phyloP scores from a whole-genome alignment of 177 flowering plant species.

The Vitis hybrid region DNA sequence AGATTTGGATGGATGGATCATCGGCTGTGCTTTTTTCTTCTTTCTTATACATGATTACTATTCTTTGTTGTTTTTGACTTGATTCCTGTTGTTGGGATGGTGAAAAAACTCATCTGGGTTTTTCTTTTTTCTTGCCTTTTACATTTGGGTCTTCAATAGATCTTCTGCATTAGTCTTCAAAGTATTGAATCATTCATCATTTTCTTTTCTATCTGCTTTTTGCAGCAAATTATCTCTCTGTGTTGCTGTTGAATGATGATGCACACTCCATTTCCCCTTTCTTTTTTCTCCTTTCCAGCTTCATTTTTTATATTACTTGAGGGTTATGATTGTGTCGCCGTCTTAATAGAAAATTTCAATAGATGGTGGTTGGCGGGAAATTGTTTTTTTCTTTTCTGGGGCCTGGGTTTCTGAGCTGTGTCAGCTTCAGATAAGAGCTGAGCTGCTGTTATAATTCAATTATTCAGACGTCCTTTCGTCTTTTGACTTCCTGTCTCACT shows the following conservation, averaged over 20 bases:
- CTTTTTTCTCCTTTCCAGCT: not conserved
- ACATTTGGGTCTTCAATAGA: not conserved
- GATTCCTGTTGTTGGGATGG: conserved; percentile 5
- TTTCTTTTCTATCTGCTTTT: conserved; percentile 1
- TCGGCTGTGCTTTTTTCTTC: not conserved
- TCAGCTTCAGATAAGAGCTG: no score
- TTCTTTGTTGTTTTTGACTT: not conserved
- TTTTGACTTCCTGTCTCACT: no score
- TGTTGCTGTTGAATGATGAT: conserved; percentile 11
- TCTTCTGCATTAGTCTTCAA: conserved; percentile 2
- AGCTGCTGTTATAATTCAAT: no score
- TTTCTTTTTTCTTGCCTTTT: not conserved
- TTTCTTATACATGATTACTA: not conserved
- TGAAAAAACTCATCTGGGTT: not conserved
- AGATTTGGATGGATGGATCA: conserved; percentile 12
- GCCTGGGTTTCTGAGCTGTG: no score
- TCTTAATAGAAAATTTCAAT: no score
- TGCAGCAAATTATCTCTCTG: conserved; percentile 6
- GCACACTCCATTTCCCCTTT: conserved; percentile 3
- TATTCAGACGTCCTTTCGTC: no score
- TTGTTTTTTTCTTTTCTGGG: no score
- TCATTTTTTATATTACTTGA: no score
- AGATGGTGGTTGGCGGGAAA: no score
- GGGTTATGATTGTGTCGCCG: no score
- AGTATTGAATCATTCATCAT: conserved; percentile 8